These are phyloP conservation scores for Ophiostoma ulmi DNA, from an alignment of 2,329 filamentous ascomycete genomes.

Conservation along the genomic window DNA sequence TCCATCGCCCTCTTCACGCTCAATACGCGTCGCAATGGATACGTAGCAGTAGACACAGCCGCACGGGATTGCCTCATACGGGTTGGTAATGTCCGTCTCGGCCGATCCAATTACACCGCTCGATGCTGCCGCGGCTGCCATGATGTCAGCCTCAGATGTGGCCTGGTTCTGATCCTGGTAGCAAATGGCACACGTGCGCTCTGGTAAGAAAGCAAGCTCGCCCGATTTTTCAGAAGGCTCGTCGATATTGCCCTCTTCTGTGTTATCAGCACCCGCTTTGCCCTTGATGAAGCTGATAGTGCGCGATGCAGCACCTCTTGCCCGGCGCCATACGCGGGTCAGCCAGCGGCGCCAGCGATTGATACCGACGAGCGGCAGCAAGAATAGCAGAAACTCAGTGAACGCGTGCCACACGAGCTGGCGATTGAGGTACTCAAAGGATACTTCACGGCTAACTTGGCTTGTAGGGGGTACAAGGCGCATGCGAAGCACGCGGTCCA, in stretches of 20 bases:
- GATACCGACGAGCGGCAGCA: constrained; percentile 94
- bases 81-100: constrained; percentile 91
- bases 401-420: constrained; percentile 99
- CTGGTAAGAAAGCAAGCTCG: constrained; percentile 79
- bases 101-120: constrained; percentile 81
- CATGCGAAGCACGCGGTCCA: constrained; percentile 79
- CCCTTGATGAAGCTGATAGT: constrained; percentile 29
- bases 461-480: constrained; percentile 78
- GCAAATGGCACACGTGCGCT: constrained; percentile 93
- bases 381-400: constrained; percentile 87
- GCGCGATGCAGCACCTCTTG: constrained; percentile 58
- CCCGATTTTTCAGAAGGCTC: constrained; percentile 54
- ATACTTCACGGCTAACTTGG: constrained; percentile 84
- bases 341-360: constrained; percentile 88
- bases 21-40: constrained; percentile 82
- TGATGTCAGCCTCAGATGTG: constrained; percentile 67
- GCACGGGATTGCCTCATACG: constrained; percentile 85
- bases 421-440: constrained; percentile 94
- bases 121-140: constrained; percentile 61
- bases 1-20: constrained; percentile 88
- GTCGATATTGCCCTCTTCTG: constrained; percentile 33
- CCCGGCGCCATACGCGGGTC: constrained; percentile 77
- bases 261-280: background rate
- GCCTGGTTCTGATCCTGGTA: constrained; percentile 86
- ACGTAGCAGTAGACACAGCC: constrained; percentile 95